Conservation (phyloP, 371 early-diverging fungal species). For the Mucor ambiguus region DNA sequence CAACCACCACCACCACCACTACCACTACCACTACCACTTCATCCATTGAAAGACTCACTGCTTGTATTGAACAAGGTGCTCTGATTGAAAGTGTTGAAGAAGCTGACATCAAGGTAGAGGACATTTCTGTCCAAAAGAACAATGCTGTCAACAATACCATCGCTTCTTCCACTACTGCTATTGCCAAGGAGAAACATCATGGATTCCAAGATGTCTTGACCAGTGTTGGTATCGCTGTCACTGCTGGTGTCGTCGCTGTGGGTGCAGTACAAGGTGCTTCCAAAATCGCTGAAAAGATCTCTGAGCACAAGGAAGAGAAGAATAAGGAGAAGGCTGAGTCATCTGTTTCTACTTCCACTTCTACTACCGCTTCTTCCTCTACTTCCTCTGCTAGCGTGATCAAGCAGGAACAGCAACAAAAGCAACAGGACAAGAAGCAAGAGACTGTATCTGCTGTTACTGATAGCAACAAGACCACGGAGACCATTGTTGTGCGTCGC, state of each 20-base stretch:
- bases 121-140: constrained; percentile 28
- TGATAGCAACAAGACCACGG: constrained; percentile 20
- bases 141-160: background rate
- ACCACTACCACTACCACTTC: constrained; percentile 5
- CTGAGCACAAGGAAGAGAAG: constrained; percentile 9
- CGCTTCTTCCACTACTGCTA: background rate
- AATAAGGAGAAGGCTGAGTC: background rate
- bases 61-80: constrained; percentile 30
- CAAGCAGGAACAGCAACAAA: constrained; percentile 5
- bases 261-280: constrained; percentile 17
- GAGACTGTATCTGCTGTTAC: constrained; percentile 15
- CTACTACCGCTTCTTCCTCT: background rate
- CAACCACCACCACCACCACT: constrained; percentile 6
- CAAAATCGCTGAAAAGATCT: constrained; percentile 21
- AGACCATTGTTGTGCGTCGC: constrained; percentile 20
- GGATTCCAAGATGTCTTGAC: constrained; percentile 22
- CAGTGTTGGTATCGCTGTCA: constrained; percentile 27
- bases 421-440: too few species aligned
- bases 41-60: constrained; percentile 23
- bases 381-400: background rate
- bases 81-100: constrained; percentile 35
- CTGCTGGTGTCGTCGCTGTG: constrained; percentile 20
- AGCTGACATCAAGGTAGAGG: constrained; percentile 23
- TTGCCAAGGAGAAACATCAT: constrained; percentile 17
- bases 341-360: background rate